These are phyloP conservation scores for Globisporangium iwayamae DNA, from an alignment of 352 stramenopile genomes.

Conservation along the genomic window DNA sequence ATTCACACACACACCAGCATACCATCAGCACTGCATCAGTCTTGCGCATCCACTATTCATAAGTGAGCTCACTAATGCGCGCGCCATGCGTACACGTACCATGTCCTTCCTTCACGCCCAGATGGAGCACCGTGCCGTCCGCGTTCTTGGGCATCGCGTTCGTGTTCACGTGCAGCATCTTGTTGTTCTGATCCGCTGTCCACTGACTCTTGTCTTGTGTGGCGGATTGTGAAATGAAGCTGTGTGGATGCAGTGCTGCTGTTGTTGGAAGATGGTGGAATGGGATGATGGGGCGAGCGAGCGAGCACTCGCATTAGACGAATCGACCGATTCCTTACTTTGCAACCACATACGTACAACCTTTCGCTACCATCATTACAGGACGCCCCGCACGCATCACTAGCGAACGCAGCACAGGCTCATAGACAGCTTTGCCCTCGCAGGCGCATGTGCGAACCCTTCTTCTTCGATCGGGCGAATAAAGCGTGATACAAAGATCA, in stretches of 20 bases:
- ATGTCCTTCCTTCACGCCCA: constrained; percentile 37
- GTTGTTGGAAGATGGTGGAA: neutral
- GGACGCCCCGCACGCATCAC: too few species aligned
- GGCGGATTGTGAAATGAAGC: neutral
- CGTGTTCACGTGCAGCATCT: constrained; percentile 42
- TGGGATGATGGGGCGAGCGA: too few species aligned
- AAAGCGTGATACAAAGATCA: too few species aligned
- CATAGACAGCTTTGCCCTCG: too few species aligned
- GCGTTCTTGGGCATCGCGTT: constrained; percentile 39
- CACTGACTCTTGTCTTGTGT: neutral
- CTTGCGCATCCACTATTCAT: neutral
- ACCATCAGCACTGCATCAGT: too few species aligned
- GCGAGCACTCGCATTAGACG: neutral
- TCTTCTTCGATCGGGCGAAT: too few species aligned
- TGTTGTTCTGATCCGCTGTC: neutral
- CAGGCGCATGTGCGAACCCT: too few species aligned
- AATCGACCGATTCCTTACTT: neutral
- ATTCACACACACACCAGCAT: neutral
- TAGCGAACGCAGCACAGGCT: too few species aligned
- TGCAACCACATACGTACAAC: too few species aligned
- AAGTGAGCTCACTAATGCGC: too few species aligned
- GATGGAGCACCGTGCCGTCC: constrained; percentile 41
- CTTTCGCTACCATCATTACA: too few species aligned
- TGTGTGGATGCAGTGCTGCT: too few species aligned
- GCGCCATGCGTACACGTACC: constrained; percentile 12